Conservation (phyloP, 2,329 filamentous ascomycete genomes). For the Epichloe hybrida region DNA sequence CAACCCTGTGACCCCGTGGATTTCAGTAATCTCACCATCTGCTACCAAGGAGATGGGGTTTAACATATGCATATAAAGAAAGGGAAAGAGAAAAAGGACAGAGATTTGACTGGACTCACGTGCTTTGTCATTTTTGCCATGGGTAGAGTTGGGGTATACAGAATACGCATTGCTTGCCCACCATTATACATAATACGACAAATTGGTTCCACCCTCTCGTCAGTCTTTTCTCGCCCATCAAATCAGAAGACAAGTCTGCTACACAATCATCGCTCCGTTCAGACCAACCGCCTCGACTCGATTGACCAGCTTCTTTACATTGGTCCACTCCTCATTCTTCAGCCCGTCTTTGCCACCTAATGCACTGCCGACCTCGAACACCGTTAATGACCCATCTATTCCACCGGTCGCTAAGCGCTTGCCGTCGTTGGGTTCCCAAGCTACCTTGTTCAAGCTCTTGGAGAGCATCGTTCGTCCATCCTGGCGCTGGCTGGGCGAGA, state of each 20-base stretch:
- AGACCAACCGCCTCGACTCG: slow-evolving; percentile 52
- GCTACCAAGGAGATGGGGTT: too few species aligned
- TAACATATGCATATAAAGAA: background rate
- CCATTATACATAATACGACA: too few species aligned
- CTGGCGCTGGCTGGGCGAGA: slow-evolving; percentile 54
- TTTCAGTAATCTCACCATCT: background rate
- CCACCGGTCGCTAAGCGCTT: slow-evolving; percentile 80
- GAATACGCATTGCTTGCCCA: background rate
- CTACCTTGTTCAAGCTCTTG: slow-evolving; percentile 83
- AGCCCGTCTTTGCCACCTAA: slow-evolving; percentile 74
- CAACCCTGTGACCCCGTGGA: too few species aligned
- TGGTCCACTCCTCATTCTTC: slow-evolving; percentile 82
- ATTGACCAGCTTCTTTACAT: slow-evolving; percentile 77
- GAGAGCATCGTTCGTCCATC: slow-evolving; percentile 57
- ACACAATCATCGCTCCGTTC: slow-evolving; percentile 27
- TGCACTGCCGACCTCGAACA: slow-evolving; percentile 81
- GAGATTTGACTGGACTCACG: too few species aligned
- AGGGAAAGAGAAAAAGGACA: background rate
- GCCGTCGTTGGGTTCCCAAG: slow-evolving; percentile 80
- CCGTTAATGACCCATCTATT: slow-evolving; percentile 76
- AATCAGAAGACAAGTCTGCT: background rate
- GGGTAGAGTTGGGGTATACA: slow-evolving; percentile 1
- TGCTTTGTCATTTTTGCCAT: background rate
- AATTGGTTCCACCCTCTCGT: too few species aligned
- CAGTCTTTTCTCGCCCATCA: too few species aligned